Base-by-base conservation (phyloP, 192 early-diverging fungal genomes). In the Entomortierella lignicola region DNA sequence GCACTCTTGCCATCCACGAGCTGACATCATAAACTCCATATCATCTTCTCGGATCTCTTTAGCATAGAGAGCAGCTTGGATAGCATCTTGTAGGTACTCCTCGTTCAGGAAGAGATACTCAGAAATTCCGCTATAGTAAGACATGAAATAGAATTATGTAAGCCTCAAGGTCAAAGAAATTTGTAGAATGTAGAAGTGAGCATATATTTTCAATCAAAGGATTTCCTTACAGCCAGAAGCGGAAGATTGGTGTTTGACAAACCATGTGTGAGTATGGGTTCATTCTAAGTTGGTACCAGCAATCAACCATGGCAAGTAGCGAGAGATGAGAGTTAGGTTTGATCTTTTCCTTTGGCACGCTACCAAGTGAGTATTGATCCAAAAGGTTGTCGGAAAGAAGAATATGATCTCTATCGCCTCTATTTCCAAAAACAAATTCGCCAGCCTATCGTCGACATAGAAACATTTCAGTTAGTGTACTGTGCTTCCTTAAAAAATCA, bases 221-320 rank as follows among this genome's bases (percentile, higher is more conserved):
- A 27, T 25, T 8, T 18, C 77, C 79, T 82, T 88, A 90, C 83
- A 96, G 88, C 91, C 96, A 94, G 73, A 98, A 88, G 18, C 95
- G 85, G 80, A 99, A 99, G 18, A 96, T 87, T 13, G 97, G 97
- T 1, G 97, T 99, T 83, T 98, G 95, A 66, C 96, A 98, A 10
- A 99, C 93, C 72, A 99, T 87, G 69, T 95, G 94, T 47, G 95
- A 94, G 74, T 98, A 99, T 18, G 97, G 96, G 59, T 95, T 94
- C 79, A 95, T 90, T 21, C 81, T 69, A 70, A 96, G 87, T 8
- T 81, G 83, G 81, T 94, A 86, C 97, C 97, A 99, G 69, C 95
- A 97, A 66, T 98, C 97, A 1, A 89, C 97, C 74, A 97, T 97
- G 47, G 95, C 93, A 42, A 99, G 80, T 26, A 99, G 75, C 5